phyloP scores from a whole-genome alignment of 257 asterid species.

The Solanum phureja region DNA sequence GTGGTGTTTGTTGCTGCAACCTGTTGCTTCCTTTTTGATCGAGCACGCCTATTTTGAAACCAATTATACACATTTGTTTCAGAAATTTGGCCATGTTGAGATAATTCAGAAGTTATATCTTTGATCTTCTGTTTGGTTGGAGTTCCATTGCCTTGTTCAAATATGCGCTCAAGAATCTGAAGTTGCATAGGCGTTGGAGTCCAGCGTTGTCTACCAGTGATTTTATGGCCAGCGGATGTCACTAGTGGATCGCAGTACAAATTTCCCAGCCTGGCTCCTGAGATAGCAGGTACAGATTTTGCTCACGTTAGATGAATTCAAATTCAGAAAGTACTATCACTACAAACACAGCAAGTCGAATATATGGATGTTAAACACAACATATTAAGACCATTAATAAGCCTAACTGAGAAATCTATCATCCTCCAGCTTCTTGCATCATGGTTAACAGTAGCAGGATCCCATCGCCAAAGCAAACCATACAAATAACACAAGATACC shows the following conservation, averaged over 20 bases:
- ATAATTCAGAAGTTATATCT: constrained; percentile 78
- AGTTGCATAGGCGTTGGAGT: constrained; percentile 94
- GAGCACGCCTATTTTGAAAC: constrained; percentile 98
- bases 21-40: constrained; percentile 92
- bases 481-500: not conserved
- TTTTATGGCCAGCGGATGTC: constrained; percentile 72
- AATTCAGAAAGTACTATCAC: not conserved
- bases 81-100: constrained; percentile 94
- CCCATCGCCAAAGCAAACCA: not conserved
- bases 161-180: constrained; percentile 88
- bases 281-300: constrained; percentile 2
- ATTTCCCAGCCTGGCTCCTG: constrained; percentile 86
- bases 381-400: not conserved
- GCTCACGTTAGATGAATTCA: not conserved
- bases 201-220: constrained; percentile 90
- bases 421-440: not conserved
- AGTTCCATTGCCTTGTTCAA: constrained; percentile 90
- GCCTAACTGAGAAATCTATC: not conserved
- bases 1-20: constrained; percentile 40
- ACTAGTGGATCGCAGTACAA: constrained; percentile 66
- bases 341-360: not conserved
- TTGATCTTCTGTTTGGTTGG: constrained; percentile 96
- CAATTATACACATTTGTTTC: constrained; percentile 97
- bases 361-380: not conserved
- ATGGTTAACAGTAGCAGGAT: not conserved